Percentiles rank a stretch among this genome's conserved stretches.
Evolutionary conservation across 495 filamentous ascomycete genomes (phyloP).

Genomic region (Neurospora tetraspora): DNA sequence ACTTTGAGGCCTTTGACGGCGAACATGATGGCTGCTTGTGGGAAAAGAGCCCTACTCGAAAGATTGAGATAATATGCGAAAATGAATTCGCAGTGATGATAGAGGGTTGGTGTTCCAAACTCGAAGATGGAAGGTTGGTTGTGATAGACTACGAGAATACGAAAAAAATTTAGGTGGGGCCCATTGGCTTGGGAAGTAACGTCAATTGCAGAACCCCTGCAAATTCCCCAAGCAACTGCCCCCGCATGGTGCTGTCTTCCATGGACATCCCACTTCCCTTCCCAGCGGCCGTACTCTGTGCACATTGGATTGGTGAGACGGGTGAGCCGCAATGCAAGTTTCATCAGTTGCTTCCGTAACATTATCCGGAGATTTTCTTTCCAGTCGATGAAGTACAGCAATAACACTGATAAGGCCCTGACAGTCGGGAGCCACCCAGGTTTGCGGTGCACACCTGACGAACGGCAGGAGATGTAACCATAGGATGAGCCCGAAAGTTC

Average conservation of each 20-base stretch:
- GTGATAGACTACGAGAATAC: not conserved
- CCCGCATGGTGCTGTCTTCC: not conserved
- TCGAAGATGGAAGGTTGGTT: not conserved
- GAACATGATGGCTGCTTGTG: slow-evolving; percentile 54
- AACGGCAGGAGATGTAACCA: not conserved
- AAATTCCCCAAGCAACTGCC: not conserved
- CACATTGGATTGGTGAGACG: not conserved
- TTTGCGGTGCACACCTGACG: not conserved
- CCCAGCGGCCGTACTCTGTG: not conserved
- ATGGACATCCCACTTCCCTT: not conserved
- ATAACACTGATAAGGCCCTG: not conserved
- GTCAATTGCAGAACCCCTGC: not conserved
- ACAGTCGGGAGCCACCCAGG: no score
- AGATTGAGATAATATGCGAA: not conserved
- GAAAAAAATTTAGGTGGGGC: not conserved
- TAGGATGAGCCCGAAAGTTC: not conserved
- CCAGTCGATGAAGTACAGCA: not conserved
- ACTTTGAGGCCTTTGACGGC: slow-evolving; percentile 86
- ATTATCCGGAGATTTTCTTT: not conserved
- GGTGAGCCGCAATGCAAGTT: not conserved
- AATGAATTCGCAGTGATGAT: not conserved
- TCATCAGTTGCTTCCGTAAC: not conserved
- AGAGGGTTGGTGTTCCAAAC: not conserved
- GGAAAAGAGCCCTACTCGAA: not conserved
- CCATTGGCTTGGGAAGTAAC: not conserved